Evolutionary conservation across 2,329 filamentous ascomycete genomes (phyloP).

Genomic region (Ustilaginoidea virens): DNA sequence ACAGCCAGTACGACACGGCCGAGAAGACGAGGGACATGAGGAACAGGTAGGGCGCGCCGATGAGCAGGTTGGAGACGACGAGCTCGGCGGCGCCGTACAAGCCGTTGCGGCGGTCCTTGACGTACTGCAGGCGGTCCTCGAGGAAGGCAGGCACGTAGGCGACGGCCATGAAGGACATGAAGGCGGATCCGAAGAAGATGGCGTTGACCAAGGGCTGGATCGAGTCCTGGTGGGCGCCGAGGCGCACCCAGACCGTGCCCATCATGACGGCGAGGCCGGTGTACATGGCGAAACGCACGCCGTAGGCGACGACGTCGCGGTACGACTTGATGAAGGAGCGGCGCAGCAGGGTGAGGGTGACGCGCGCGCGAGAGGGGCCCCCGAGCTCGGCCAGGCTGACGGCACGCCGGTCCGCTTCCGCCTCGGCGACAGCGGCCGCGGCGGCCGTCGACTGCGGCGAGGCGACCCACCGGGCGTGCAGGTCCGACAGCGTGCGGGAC

Average conservation of each 20-base stretch:
- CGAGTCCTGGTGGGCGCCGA: slow-evolving; percentile 50
- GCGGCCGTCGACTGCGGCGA: slow-evolving; percentile 10
- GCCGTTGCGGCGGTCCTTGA: slow-evolving; percentile 62
- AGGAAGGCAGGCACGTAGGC: slow-evolving; percentile 76
- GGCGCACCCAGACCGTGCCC: slow-evolving; percentile 73
- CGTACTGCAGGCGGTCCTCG: slow-evolving; percentile 40
- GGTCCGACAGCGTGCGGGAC: slow-evolving; percentile 17
- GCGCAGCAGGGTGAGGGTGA: slow-evolving; percentile 54
- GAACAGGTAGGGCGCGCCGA: slow-evolving; percentile 70
- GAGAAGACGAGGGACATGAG: slow-evolving; percentile 64
- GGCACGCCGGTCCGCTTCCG: slow-evolving; percentile 9
- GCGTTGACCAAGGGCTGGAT: slow-evolving; percentile 76
- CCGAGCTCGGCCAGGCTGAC: slow-evolving; percentile 1
- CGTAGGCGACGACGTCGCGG: slow-evolving; percentile 71
- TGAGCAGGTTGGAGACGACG: slow-evolving; percentile 64
- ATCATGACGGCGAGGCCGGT: slow-evolving; percentile 62
- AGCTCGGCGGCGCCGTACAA: slow-evolving; percentile 62
- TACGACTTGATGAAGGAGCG: slow-evolving; percentile 72
- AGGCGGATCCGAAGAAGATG: slow-evolving; percentile 60
- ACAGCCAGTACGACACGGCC: slow-evolving; percentile 63
- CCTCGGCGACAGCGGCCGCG: slow-evolving; percentile 10
- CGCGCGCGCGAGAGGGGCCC: slow-evolving; percentile 28
- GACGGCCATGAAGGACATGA: slow-evolving; percentile 71
- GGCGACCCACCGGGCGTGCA: slow-evolving; percentile 12
- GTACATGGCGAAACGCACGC: slow-evolving; percentile 73